Evolutionary conservation across 169 alveolate species (phyloP).

Genomic region (Cyclospora cayetanensis): DNA sequence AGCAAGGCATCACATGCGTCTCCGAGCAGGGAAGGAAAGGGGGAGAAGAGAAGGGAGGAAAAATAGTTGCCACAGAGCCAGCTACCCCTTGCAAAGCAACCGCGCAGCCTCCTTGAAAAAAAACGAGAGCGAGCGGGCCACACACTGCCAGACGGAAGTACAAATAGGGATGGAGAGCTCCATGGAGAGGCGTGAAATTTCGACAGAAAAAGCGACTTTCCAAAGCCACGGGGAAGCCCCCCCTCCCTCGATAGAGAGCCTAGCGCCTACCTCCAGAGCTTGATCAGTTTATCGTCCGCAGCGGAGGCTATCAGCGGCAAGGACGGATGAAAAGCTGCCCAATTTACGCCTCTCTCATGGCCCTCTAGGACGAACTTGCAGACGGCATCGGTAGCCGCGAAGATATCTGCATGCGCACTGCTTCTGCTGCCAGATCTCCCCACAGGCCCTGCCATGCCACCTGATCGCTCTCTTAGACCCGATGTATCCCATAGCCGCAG

Average conservation of each 20-base stretch:
- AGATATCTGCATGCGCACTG: constrained; percentile 81
- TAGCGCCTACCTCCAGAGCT: constrained; percentile 77
- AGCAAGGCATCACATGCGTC: background rate
- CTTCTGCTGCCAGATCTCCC: constrained; percentile 44
- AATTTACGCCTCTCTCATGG: constrained; percentile 97
- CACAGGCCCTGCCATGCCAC: constrained; percentile 74
- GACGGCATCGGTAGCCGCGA: constrained; percentile 93
- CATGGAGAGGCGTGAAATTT: too few species aligned
- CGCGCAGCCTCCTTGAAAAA: too few species aligned
- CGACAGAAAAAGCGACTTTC: too few species aligned
- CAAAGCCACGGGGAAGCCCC: too few species aligned
- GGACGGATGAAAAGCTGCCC: constrained; percentile 95
- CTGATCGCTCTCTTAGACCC: constrained; percentile 89
- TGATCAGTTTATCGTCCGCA: constrained; percentile 79
- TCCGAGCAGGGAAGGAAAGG: background rate
- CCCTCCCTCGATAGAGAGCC: too few species aligned
- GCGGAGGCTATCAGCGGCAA: constrained; percentile 93
- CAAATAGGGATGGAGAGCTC: too few species aligned
- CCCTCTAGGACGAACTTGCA: constrained; percentile 94
- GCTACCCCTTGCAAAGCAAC: background rate
- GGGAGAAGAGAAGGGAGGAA: background rate
- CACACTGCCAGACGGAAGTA: too few species aligned
- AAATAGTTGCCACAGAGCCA: background rate
- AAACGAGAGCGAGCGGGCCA: too few species aligned
- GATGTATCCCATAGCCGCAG: constrained; percentile 96